These are phyloP conservation scores for Malassezia sp. DNA, from an alignment of 1,284 basidiomycete genomes.

Conservation along the genomic window DNA sequence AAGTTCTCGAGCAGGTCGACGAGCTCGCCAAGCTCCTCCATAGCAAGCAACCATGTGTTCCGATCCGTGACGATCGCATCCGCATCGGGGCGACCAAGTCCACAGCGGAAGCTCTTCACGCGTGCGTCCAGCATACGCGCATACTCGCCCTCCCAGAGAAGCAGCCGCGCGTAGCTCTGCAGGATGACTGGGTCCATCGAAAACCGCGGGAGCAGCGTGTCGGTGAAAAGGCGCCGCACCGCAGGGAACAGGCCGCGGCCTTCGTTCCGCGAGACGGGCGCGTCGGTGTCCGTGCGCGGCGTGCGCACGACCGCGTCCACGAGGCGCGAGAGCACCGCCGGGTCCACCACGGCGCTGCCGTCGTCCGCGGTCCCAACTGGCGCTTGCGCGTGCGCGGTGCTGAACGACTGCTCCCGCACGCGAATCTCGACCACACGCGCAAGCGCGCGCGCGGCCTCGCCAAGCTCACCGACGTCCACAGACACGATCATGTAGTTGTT, in stretches of 20 bases:
- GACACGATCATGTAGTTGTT: constrained; percentile 90
- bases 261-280: constrained; percentile 59
- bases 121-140: constrained; percentile 19
- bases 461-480: constrained; percentile 80
- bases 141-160: constrained; percentile 26
- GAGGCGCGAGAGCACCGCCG: constrained; percentile 74
- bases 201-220: constrained; percentile 64
- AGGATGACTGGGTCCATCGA: constrained; percentile 49
- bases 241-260: constrained; percentile 57
- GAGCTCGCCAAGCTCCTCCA: constrained; percentile 33
- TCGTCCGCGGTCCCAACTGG: neutral
- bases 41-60: constrained; percentile 4
- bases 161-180: constrained; percentile 31
- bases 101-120: constrained; percentile 25
- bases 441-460: constrained; percentile 74
- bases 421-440: constrained; percentile 71
- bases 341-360: constrained; percentile 56
- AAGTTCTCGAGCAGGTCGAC: constrained; percentile 72
- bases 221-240: constrained; percentile 62
- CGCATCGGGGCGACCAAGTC: constrained; percentile 16
- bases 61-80: constrained; percentile 9
- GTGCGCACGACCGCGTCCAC: constrained; percentile 68
- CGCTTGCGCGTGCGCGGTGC: constrained; percentile 52
- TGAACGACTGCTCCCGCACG: constrained; percentile 47
- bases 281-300: constrained; percentile 32